Evolutionary conservation across 2,329 filamentous ascomycete genomes (phyloP).

Genomic region (Aspergillus aculeatinus): DNA sequence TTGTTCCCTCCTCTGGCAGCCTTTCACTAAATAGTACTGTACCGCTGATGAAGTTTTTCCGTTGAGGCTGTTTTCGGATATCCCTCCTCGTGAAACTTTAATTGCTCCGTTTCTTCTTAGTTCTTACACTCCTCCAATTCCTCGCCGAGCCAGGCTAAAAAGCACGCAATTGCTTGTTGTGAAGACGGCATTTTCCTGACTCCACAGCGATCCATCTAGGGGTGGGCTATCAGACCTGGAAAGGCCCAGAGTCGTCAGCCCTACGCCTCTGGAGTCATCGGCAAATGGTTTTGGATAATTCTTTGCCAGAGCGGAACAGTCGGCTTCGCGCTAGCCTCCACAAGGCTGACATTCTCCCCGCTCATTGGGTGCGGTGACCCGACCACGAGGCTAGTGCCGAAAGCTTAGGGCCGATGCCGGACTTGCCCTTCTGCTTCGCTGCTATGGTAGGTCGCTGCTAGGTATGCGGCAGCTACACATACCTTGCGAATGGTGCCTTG

Average conservation of each 20-base stretch:
- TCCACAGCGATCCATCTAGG: not conserved
- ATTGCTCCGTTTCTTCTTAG: not conserved
- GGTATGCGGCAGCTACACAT: too few relatives aligned
- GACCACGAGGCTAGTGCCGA: not conserved
- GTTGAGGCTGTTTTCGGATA: not conserved
- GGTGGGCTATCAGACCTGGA: not conserved
- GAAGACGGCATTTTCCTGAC: not conserved
- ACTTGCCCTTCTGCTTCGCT: not conserved
- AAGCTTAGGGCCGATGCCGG: not conserved
- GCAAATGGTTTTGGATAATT: conserved; percentile 1
- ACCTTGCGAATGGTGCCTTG: too few relatives aligned
- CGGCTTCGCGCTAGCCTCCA: conserved; percentile 3
- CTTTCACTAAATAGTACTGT: too few relatives aligned
- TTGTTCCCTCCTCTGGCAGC: not conserved
- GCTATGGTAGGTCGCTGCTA: too few relatives aligned
- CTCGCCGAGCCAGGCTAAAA: not conserved
- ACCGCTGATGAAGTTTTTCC: not conserved
- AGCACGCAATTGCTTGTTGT: not conserved
- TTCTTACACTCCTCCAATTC: not conserved
- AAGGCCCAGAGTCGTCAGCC: not conserved
- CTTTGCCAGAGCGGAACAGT: not conserved
- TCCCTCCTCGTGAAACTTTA: not conserved
- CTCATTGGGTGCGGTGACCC: not conserved
- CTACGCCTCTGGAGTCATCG: not conserved
- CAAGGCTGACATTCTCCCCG: not conserved